Evolutionary conservation across 257 asterid species (phyloP).

Genomic region (Nicotiana tabacum): DNA sequence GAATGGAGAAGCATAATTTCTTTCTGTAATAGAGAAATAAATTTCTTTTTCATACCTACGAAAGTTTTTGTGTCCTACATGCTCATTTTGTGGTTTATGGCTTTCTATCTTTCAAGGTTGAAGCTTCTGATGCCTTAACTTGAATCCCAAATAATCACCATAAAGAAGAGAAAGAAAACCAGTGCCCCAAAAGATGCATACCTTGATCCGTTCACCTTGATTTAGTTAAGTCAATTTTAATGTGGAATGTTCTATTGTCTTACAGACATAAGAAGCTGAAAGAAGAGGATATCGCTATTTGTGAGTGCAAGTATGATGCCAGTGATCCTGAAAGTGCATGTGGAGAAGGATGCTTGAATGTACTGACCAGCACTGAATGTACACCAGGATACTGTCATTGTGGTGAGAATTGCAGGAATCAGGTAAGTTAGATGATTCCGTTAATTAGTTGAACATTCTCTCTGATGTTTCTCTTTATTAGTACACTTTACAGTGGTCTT

Average conservation of each 20-base stretch:
- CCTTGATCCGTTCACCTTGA: background rate
- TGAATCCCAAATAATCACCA: background rate
- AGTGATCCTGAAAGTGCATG: slow-evolving; percentile 75
- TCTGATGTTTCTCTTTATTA: background rate
- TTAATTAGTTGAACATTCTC: background rate
- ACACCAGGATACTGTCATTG: slow-evolving; percentile 83
- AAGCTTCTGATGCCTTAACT: background rate
- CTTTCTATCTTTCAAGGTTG: background rate
- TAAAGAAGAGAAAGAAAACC: background rate
- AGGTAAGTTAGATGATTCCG: slow-evolving; percentile 36
- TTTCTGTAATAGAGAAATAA: background rate
- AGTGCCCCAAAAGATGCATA: background rate
- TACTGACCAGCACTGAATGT: slow-evolving; percentile 88
- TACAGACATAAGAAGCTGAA: slow-evolving; percentile 53
- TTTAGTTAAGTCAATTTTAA: slow-evolving; percentile 6
- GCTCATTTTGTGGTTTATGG: background rate
- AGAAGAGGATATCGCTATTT: slow-evolving; percentile 78
- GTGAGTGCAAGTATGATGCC: slow-evolving; percentile 66
- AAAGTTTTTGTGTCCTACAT: background rate
- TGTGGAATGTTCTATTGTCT: background rate
- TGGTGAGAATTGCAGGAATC: slow-evolving; percentile 60
- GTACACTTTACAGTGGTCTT: background rate
- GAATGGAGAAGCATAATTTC: background rate
- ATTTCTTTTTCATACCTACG: background rate
- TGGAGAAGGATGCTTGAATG: slow-evolving; percentile 88